phyloP scores from a whole-genome alignment of 805 yeast genomes.

The Maudiozyma turicensis region DNA sequence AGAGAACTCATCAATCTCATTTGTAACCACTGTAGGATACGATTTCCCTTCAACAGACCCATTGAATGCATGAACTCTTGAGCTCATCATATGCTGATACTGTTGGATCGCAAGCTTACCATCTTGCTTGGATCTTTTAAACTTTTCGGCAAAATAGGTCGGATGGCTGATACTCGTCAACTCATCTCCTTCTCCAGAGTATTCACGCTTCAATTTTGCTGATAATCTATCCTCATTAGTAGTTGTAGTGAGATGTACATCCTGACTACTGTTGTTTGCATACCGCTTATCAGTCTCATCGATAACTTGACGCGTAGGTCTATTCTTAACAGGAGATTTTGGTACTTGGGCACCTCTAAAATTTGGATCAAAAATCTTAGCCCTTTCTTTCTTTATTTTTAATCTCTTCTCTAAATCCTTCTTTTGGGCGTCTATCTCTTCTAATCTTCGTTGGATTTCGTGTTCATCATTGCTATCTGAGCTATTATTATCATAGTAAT shows the following conservation, averaged over 20 bases:
- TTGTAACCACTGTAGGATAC: conserved; percentile 25
- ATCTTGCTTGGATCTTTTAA: conserved; percentile 20
- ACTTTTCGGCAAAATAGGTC: conserved; percentile 28
- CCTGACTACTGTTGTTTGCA: neutral
- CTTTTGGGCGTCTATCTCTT: conserved; percentile 21
- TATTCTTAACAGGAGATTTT: conserved; percentile 23
- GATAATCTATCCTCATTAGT: conserved; percentile 8
- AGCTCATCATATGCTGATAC: conserved; percentile 22
- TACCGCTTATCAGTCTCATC: neutral
- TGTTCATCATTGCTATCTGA: conserved; percentile 19
- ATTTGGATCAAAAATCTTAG: conserved; percentile 14
- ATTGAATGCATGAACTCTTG: conserved; percentile 35
- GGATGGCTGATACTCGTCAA: conserved; percentile 6
- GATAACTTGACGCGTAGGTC: neutral
- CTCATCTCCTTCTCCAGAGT: neutral
- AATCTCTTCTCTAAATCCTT: conserved; percentile 20
- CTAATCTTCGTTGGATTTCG: conserved; percentile 14
- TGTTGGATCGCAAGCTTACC: conserved; percentile 14
- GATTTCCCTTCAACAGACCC: conserved; percentile 10
- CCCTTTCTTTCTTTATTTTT: conserved; percentile 10
- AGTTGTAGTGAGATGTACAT: conserved; percentile 1
- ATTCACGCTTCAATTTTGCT: neutral
- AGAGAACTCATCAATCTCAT: conserved; percentile 40
- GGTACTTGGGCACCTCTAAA: conserved; percentile 18
- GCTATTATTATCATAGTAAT: conserved; percentile 14